Evolutionary conservation across 148 eudicot species (phyloP), one percentile per base, ranked within the genome.

Genomic region (Dianthus caryophyllus): DNA sequence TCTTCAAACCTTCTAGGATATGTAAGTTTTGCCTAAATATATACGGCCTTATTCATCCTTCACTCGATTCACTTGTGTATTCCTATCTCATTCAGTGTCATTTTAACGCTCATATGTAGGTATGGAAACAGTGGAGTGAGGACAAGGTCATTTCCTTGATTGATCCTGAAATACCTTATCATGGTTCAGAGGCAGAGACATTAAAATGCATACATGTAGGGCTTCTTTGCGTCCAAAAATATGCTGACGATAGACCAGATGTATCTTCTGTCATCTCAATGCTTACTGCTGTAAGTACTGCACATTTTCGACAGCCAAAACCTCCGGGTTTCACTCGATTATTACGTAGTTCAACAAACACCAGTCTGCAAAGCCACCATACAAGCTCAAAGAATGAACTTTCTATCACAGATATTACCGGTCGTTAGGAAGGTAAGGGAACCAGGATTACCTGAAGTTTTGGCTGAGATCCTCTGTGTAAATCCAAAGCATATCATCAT

Each of bases 81-180:
- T 41, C 44, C 5, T 41, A 41, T 41, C 38, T 47, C 8, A 49
- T 48, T 9, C n/a, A 52, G 24, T 0, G 13, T 24, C 46, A 18
- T 31, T 17, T 26, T 31, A 27, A 26, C 27, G 1, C 18, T 39
- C 21, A 8, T 70, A 65, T 68, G 66, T 55, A 87, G 87, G 92
- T 86, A 39, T 87, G 86, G 86, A 82, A 69, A 21, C 52, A 77
- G 18, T 87, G 86, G 88, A 71, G 62, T 16, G 84, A 84, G 56
- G 80, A 71, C n/a, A 75, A 71, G 29, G 64, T 64, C 21, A 1
- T 41, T 22, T n/a, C 62, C 48, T 41, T 82, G 30, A 68, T 75
- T 5, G 86, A 84, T 61, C 67, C 75, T 11, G n/a, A 47, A 1
- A 65, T 78, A 41, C 27, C 17, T 4, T 66, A 39, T 53, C 18